These are phyloP conservation scores for Ogataea trehalophila DNA, from an alignment of 805 yeast species.

Conservation along the genomic window DNA sequence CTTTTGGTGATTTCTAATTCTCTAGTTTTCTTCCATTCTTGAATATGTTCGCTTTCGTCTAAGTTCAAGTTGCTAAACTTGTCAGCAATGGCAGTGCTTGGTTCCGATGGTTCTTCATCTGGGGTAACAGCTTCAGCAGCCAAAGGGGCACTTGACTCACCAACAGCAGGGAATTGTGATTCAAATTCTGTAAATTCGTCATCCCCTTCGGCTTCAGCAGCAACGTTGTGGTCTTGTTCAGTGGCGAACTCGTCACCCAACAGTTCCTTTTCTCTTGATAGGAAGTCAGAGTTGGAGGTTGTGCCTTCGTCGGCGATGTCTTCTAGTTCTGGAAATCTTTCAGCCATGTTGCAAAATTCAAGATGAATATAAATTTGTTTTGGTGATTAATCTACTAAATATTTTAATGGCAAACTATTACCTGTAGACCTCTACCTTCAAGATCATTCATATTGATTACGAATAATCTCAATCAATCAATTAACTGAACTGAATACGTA, in stretches of 20 bases:
- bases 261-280: slow-evolving; percentile 62
- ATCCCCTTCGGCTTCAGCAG: slow-evolving; percentile 39
- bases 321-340: slow-evolving; percentile 70
- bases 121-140: slow-evolving; percentile 24
- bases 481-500: too few species aligned
- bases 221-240: slow-evolving; percentile 51
- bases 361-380: neutral
- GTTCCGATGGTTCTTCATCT: neutral
- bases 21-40: slow-evolving; percentile 80
- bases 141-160: slow-evolving; percentile 39
- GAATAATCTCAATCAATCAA: too few species aligned
- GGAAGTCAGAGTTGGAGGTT: slow-evolving; percentile 45
- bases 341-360: slow-evolving; percentile 46
- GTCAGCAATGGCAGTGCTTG: slow-evolving; percentile 32
- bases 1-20: slow-evolving; percentile 74
- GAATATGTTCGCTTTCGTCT: slow-evolving; percentile 53
- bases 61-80: slow-evolving; percentile 33
- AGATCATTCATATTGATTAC: too few species aligned
- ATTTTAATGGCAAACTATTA: too few species aligned
- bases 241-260: slow-evolving; percentile 70
- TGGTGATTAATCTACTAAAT: too few species aligned
- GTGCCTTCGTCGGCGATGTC: slow-evolving; percentile 33
- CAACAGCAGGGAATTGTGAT: slow-evolving; percentile 60
- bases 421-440: too few species aligned
- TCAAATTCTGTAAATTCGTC: slow-evolving; percentile 41